Evolutionary conservation across 768 basidiomycete species (phyloP), one percentile per base, ranked within the genome.

Genomic region (Galerina marginata): DNA sequence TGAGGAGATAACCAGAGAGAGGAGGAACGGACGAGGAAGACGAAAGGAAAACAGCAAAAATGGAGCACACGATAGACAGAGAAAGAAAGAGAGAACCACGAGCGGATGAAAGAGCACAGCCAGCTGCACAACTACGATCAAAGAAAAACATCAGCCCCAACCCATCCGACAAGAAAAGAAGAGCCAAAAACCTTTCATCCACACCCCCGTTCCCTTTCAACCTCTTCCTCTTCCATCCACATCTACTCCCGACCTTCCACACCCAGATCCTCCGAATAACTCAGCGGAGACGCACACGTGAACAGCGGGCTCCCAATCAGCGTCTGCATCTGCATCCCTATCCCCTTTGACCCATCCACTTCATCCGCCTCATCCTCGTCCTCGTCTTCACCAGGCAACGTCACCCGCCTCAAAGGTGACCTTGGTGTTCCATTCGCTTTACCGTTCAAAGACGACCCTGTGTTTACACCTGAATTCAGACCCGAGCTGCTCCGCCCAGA

Each of bases 381-480:
- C 1, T 58, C 56, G 3, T 57, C 43, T 9, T 65, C 66, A 9
- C 56, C 59, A 51, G 66, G 69, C 20, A 68, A 42, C 15, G 64
- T 60, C 51, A 70, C 52, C 49, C 68, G 63, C 44, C 67, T 57
- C 7, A 73, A 45, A 0, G 70, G 70, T 23, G 66, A 68, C 40
- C 53, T 64, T 11, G 71, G 69, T 37, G 69, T 67, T 2, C 58
- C 20, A 20, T 12, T 6, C 38, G 9, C 25, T 37, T 37, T 33
- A 0, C 29, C 29, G 2, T 2, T 3, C 29, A 2, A 44, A 20
- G 20, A 20, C 20, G 20, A 20, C 20, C 20, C 20, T 20, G 1
- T 2, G 12, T 12, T 52, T 10, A 36, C 10, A 20, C n/a, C 11
- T 23, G 46, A 9, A 36, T n/a, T 6, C 29, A 20, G 9, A 33